These are phyloP conservation scores for Lathyrus oleraceus DNA, from an alignment of 306 rosid species.

Conservation along the genomic window DNA sequence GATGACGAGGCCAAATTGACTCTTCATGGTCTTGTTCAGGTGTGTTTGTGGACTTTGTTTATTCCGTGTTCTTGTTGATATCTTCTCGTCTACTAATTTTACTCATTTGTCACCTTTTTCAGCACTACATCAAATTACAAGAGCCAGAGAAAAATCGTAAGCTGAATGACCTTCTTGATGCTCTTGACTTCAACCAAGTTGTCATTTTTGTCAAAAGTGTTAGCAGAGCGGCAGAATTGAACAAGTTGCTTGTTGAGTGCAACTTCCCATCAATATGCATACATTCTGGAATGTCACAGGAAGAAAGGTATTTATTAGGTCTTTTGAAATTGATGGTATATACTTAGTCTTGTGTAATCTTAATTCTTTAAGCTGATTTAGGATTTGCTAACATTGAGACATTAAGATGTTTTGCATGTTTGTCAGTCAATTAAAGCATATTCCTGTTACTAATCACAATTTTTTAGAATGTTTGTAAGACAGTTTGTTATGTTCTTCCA, in stretches of 20 bases:
- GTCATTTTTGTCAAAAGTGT: conserved; percentile 81
- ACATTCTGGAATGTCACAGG: conserved; percentile 84
- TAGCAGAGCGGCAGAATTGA: conserved; percentile 68
- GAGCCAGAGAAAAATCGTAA: conserved; percentile 77
- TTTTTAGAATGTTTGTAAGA: not conserved
- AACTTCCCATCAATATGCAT: conserved; percentile 78
- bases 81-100: conserved; percentile 10
- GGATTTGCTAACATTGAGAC: not conserved
- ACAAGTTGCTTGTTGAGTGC: conserved; percentile 72
- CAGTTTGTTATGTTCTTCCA: not conserved
- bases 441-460: not conserved
- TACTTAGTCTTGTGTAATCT: not conserved
- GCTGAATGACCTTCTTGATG: conserved; percentile 79
- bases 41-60: not conserved
- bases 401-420: not conserved
- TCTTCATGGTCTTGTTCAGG: conserved; percentile 83
- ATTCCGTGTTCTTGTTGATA: not conserved
- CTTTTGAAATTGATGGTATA: conserved; percentile 8
- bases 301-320: conserved; percentile 59
- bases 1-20: conserved; percentile 84
- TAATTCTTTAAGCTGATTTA: not conserved
- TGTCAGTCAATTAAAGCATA: not conserved
- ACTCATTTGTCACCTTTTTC: conserved; percentile 12
- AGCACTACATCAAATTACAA: conserved; percentile 72
- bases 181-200: conserved; percentile 77